phyloP scores from a whole-genome alignment of 805 yeast genomes.

The Suhomyces faveliae region DNA sequence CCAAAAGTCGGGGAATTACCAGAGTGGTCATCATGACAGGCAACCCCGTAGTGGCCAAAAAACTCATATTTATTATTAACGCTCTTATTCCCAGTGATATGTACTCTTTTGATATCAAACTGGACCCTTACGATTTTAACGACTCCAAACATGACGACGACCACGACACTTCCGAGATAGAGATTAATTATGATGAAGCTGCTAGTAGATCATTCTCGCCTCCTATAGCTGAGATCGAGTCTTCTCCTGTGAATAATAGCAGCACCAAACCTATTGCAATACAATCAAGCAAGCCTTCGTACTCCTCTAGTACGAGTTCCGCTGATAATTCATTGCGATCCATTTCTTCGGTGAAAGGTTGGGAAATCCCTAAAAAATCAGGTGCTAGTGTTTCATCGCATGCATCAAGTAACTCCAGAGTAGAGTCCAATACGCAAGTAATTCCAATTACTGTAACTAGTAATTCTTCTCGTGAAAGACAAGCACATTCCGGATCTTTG shows the following conservation, averaged over 20 bases:
- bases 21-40: conserved; percentile 58
- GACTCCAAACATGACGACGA: background rate
- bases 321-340: conserved; percentile 17
- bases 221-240: background rate
- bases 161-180: background rate
- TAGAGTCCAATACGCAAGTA: conserved; percentile 15
- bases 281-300: background rate
- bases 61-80: conserved; percentile 51
- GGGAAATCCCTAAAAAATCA: conserved; percentile 48
- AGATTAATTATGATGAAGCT: background rate
- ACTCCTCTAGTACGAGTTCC: background rate
- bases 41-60: conserved; percentile 60
- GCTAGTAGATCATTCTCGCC: background rate
- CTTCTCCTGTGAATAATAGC: background rate
- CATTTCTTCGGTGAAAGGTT: conserved; percentile 37
- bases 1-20: conserved; percentile 31
- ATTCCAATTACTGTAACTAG: conserved; percentile 21
- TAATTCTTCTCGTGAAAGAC: conserved; percentile 12
- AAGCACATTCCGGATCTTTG: conserved; percentile 24
- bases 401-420: conserved; percentile 12
- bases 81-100: conserved; percentile 35
- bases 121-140: background rate
- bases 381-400: conserved; percentile 21
- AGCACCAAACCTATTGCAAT: conserved; percentile 5
- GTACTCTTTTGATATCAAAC: background rate